Evolutionary conservation across 106 monocot genomes (phyloP).

Genomic region (Chionographis japonica): DNA sequence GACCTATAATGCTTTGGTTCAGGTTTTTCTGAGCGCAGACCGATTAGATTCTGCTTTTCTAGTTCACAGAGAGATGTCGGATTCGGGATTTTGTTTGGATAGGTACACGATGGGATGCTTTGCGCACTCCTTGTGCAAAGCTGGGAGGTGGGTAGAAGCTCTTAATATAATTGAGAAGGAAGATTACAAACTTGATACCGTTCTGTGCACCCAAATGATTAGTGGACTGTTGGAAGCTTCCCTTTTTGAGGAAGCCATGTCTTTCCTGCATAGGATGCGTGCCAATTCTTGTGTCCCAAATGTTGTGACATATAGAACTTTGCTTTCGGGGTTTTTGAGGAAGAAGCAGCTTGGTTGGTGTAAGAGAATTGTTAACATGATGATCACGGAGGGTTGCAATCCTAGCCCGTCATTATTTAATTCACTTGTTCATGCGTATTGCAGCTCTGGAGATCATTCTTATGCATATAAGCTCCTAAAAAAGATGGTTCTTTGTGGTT

Average conservation of each 20-base stretch:
- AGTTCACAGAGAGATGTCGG: slow-evolving; percentile 81
- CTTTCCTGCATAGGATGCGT: slow-evolving; percentile 82
- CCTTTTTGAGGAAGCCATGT: slow-evolving; percentile 87
- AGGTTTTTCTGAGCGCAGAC: slow-evolving; percentile 55
- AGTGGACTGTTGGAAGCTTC: slow-evolving; percentile 87
- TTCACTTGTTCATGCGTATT: slow-evolving; percentile 84
- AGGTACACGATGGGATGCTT: slow-evolving; percentile 68
- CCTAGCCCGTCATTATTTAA: slow-evolving; percentile 73
- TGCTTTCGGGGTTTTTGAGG: slow-evolving; percentile 79
- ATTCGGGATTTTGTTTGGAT: slow-evolving; percentile 57
- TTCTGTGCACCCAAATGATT: slow-evolving; percentile 87
- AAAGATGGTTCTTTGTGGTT: slow-evolving; percentile 62
- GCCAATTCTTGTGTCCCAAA: slow-evolving; percentile 70
- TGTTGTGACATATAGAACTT: slow-evolving; percentile 68
- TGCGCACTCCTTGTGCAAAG: slow-evolving; percentile 67
- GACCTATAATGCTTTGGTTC: slow-evolving; percentile 75
- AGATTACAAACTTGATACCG: slow-evolving; percentile 71
- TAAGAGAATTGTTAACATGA: slow-evolving; percentile 84
- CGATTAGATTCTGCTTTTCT: slow-evolving; percentile 73
- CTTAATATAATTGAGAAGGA: slow-evolving; percentile 71
- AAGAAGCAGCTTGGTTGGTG: slow-evolving; percentile 96
- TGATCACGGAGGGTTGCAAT: slow-evolving; percentile 80
- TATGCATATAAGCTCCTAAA: slow-evolving; percentile 87
- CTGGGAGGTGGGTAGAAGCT: slow-evolving; percentile 78
- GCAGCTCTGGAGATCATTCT: slow-evolving; percentile 54